Percentiles rank a stretch among this genome's conserved stretches.
phyloP scores from a whole-genome alignment of 177 flowering plant genomes.

The Telopea speciosissima region DNA sequence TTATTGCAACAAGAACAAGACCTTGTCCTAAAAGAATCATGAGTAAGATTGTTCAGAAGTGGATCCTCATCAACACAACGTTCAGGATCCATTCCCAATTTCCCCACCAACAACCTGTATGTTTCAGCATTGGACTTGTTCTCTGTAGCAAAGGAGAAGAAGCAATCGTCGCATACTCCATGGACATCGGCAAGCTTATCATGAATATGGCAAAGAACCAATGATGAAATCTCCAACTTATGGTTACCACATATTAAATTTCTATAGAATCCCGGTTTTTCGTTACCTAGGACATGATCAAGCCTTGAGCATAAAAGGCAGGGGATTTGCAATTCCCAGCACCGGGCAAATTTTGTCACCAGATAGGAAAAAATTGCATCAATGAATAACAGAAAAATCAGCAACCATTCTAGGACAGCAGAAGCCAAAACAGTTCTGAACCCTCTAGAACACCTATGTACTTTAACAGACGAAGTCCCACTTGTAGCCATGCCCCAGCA shows the following conservation, averaged over 20 bases:
- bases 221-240: constrained; percentile 67
- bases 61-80: constrained; percentile 21
- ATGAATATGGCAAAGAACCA: constrained; percentile 61
- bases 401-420: constrained; percentile 76
- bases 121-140: constrained; percentile 64
- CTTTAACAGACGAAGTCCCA: constrained; percentile 19
- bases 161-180: constrained; percentile 71
- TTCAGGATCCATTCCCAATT: constrained; percentile 43
- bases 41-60: constrained; percentile 16
- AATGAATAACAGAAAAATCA: constrained; percentile 57
- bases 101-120: constrained; percentile 64
- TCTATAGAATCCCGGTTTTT: constrained; percentile 44
- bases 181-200: constrained; percentile 69
- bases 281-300: constrained; percentile 63
- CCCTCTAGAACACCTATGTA: constrained; percentile 17
- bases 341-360: constrained; percentile 58
- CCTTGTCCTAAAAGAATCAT: constrained; percentile 10
- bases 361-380: constrained; percentile 57
- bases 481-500: constrained; percentile 13
- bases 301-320: constrained; percentile 90
- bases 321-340: constrained; percentile 53
- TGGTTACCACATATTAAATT: constrained; percentile 64
- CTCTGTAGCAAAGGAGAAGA: constrained; percentile 64
- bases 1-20: constrained; percentile 56
- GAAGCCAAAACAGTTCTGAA: constrained; percentile 42